Evolutionary conservation across 805 yeast genomes (phyloP).

Genomic region (Starmera quercuum): DNA sequence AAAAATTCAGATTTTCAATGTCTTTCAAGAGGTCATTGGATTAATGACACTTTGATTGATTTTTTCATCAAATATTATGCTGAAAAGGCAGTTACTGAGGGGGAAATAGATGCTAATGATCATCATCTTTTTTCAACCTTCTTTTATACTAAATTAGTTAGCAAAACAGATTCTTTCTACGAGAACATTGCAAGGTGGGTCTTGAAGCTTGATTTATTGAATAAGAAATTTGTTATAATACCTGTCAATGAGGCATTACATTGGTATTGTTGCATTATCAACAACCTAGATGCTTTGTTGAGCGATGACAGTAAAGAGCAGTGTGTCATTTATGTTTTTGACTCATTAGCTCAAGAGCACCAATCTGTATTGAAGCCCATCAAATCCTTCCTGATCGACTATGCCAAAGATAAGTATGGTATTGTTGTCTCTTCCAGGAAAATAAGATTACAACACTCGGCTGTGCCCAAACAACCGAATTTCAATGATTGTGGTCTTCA

Average conservation of each 20-base stretch:
- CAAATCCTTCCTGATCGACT: constrained; percentile 51
- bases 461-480: constrained; percentile 80
- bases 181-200: constrained; percentile 74
- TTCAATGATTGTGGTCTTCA: constrained; percentile 94
- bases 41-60: constrained; percentile 83
- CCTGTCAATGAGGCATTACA: constrained; percentile 81
- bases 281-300: constrained; percentile 35
- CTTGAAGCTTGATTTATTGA: constrained; percentile 52
- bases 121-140: constrained; percentile 71
- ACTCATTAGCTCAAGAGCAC: constrained; percentile 64
- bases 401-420: constrained; percentile 58
- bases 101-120: constrained; percentile 29
- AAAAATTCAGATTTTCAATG: constrained; percentile 71
- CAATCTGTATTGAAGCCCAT: constrained; percentile 43
- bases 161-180: constrained; percentile 37
- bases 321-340: constrained; percentile 43
- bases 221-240: constrained; percentile 53
- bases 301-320: constrained; percentile 8
- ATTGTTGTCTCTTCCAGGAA: constrained; percentile 36
- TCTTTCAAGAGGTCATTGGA: constrained; percentile 74
- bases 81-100: constrained; percentile 23
- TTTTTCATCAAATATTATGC: constrained; percentile 65
- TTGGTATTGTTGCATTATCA: constrained; percentile 81
- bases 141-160: constrained; percentile 61
- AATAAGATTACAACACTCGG: constrained; percentile 40